A percentile compares a stretch with the other conserved stretches of the same genome.
phyloP scores from a whole-genome alignment of 441 rosid species.

The Adansonia madagascariensis region DNA sequence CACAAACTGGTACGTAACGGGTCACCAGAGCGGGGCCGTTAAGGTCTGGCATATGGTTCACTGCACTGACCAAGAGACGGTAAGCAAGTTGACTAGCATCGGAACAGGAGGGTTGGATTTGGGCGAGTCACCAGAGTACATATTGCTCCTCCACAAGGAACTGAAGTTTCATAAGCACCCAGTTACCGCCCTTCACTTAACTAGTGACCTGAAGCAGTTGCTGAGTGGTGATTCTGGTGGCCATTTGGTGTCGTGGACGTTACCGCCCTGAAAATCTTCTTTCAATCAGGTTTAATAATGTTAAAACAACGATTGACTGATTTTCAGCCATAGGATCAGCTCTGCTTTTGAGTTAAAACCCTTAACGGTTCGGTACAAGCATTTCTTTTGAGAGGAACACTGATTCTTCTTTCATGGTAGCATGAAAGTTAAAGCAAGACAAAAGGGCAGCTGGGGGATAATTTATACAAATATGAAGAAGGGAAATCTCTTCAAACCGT shows the following conservation, averaged over 20 bases:
- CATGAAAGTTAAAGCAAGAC: conserved; percentile 4
- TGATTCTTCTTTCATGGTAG: conserved; percentile 10
- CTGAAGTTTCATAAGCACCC: conserved; percentile 90
- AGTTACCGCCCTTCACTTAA: conserved; percentile 81
- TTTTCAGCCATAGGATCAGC: conserved; percentile 27
- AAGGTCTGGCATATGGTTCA: conserved; percentile 98
- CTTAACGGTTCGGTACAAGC: background rate
- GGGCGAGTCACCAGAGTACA: conserved; percentile 76
- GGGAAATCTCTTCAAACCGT: conserved; percentile 18
- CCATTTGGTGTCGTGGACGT: conserved; percentile 84
- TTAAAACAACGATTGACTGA: conserved; percentile 9
- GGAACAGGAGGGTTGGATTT: conserved; percentile 63
- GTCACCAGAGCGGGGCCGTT: conserved; percentile 98
- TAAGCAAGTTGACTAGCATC: conserved; percentile 50
- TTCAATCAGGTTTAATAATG: conserved; percentile 55
- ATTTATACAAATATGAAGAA: conserved; percentile 9
- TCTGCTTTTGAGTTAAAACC: conserved; percentile 31
- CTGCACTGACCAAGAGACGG: conserved; percentile 57
- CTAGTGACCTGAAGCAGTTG: conserved; percentile 86
- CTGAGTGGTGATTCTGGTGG: conserved; percentile 96
- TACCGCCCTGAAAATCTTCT: conserved; percentile 64
- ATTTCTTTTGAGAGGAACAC: background rate
- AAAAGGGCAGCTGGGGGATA: background rate
- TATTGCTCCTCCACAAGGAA: conserved; percentile 81
- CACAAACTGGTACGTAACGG: conserved; percentile 93